Conservation (phyloP, 805 yeast species). For the Nakazawaea anatomiae region DNA sequence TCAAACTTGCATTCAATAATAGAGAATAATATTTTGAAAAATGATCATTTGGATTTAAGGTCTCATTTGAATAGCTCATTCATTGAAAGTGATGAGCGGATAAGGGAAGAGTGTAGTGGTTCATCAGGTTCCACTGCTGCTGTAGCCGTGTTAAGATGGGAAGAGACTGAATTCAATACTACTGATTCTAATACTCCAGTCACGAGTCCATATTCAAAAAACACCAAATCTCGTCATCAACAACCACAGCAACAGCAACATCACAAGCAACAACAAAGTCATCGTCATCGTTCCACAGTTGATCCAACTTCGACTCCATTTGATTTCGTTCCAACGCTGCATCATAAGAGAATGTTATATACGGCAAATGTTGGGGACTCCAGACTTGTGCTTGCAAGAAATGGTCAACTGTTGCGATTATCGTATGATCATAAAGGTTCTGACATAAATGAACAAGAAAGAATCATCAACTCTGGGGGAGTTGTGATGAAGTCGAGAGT, state of each 20-base stretch:
- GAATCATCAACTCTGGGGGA: constrained; percentile 81
- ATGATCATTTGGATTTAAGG: constrained; percentile 50
- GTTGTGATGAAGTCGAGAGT: constrained; percentile 85
- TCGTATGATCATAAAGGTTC: constrained; percentile 93
- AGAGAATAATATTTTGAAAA: constrained; percentile 48
- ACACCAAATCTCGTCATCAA: too few relatives aligned
- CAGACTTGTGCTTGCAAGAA: constrained; percentile 70
- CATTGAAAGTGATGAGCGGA: constrained; percentile 64
- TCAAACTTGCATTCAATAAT: constrained; percentile 68
- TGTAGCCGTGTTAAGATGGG: constrained; percentile 88
- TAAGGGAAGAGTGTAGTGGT: constrained; percentile 55
- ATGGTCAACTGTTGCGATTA: constrained; percentile 69
- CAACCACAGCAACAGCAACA: too few relatives aligned
- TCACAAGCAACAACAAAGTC: background rate
- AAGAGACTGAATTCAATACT: constrained; percentile 26
- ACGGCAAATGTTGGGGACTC: constrained; percentile 97
- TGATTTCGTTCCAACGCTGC: constrained; percentile 40
- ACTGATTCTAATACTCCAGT: too few relatives aligned
- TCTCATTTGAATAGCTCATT: constrained; percentile 66
- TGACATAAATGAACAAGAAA: constrained; percentile 67
- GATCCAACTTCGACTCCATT: constrained; percentile 24
- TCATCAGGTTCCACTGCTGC: constrained; percentile 94
- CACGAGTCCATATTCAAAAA: too few relatives aligned
- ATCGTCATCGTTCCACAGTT: constrained; percentile 1
- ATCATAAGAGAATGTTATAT: constrained; percentile 70